These are phyloP conservation scores for Gastrolobium villosum DNA, from an alignment of 306 rosid species.

Conservation along the genomic window DNA sequence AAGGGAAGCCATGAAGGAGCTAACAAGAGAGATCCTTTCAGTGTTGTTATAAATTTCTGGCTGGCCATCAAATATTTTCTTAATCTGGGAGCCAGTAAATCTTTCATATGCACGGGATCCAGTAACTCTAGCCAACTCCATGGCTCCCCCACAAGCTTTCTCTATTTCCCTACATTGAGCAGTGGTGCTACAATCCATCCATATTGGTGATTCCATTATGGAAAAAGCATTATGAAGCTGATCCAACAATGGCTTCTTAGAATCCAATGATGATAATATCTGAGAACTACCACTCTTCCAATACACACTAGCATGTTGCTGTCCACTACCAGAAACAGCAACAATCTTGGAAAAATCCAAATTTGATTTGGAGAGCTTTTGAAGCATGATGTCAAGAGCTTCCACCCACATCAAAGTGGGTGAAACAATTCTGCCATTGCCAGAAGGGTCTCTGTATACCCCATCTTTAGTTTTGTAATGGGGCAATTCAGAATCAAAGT, in stretches of 20 bases:
- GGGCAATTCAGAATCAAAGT: constrained; percentile 84
- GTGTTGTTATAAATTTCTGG: constrained; percentile 72
- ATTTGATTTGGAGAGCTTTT: constrained; percentile 66
- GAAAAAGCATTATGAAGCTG: constrained; percentile 80
- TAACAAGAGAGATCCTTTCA: constrained; percentile 95
- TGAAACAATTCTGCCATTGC: constrained; percentile 85
- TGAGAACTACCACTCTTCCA: constrained; percentile 86
- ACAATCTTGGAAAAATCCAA: constrained; percentile 71
- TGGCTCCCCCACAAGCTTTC: constrained; percentile 92
- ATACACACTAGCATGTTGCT: constrained; percentile 96
- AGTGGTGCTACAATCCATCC: constrained; percentile 99
- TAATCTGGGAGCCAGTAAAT: constrained; percentile 91
- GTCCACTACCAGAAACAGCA: constrained; percentile 96
- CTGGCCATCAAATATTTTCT: constrained; percentile 73
- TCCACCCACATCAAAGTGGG: constrained; percentile 98
- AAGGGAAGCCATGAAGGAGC: constrained; percentile 95
- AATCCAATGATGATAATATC: constrained; percentile 72
- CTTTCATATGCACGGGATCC: constrained; percentile 92
- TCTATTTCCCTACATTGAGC: constrained; percentile 79
- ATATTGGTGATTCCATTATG: constrained; percentile 75
- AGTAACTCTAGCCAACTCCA: constrained; percentile 77
- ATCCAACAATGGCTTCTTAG: constrained; percentile 61
- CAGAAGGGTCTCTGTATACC: constrained; percentile 76
- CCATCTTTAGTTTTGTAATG: constrained; percentile 94
- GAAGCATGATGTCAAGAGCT: constrained; percentile 84